These are phyloP conservation scores for Farysia itapuensis DNA, from an alignment of 1,284 basidiomycete genomes.

Conservation along the genomic window DNA sequence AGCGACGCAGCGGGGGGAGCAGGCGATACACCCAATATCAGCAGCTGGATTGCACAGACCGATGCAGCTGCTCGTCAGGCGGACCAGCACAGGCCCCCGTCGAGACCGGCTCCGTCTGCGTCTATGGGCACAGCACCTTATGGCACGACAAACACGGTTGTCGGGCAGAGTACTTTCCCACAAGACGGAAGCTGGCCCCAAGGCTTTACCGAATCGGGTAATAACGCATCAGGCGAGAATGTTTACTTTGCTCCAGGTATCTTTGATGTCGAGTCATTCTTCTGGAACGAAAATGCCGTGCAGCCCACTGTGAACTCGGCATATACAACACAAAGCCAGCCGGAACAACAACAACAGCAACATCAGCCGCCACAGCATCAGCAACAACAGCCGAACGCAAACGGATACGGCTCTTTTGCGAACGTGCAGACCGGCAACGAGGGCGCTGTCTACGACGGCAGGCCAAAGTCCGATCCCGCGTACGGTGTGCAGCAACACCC, in stretches of 20 bases:
- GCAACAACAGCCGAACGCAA: not conserved
- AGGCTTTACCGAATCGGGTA: not conserved
- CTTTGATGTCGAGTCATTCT: constrained; percentile 48
- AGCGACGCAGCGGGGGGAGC: not conserved
- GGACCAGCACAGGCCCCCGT: not conserved
- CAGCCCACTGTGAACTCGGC: not conserved
- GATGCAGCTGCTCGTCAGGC: constrained; percentile 4
- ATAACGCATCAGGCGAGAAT: not conserved
- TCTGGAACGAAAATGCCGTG: constrained; percentile 46
- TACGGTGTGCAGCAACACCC: too few species aligned
- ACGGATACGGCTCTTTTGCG: too few species aligned
- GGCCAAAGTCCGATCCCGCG: too few species aligned
- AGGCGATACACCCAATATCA: constrained; percentile 20
- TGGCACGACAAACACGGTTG: too few species aligned
- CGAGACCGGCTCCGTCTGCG: not conserved
- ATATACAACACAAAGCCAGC: not conserved
- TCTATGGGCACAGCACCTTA: not conserved
- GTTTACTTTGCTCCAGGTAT: constrained; percentile 27
- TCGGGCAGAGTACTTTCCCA: too few species aligned
- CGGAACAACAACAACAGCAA: not conserved
- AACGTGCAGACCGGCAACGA: too few species aligned
- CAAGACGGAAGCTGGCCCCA: not conserved
- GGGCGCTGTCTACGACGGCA: too few species aligned
- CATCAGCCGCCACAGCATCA: constrained; percentile 11
- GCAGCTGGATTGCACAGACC: constrained; percentile 35